phyloP scores from a whole-genome alignment of 176 grass and related monocot species.

The Metroxylon sagu region DNA sequence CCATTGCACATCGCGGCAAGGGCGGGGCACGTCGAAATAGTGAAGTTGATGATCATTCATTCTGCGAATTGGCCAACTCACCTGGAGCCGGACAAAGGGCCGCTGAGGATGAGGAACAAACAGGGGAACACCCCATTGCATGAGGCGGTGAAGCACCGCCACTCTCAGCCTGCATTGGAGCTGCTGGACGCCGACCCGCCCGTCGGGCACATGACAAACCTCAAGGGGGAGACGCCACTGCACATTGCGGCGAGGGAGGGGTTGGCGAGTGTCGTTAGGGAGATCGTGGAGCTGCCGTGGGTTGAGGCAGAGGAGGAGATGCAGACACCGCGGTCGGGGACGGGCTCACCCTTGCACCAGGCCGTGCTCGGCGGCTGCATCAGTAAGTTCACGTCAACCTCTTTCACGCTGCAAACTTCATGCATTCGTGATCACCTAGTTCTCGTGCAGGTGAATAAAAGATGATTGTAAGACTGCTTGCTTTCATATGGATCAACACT shows the following conservation, averaged over 20 bases:
- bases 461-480: too few relatives aligned
- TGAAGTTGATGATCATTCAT: too few relatives aligned
- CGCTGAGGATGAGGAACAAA: conserved; percentile 5
- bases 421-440: too few relatives aligned
- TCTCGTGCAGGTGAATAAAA: too few relatives aligned
- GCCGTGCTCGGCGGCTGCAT: conserved; percentile 58
- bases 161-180: conserved; percentile 19
- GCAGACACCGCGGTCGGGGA: conserved; percentile 11
- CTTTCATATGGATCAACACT: too few relatives aligned
- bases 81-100: too few relatives aligned
- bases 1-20: too few relatives aligned
- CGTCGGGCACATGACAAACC: conserved; percentile 31
- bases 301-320: conserved; percentile 9
- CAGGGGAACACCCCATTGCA: conserved; percentile 43
- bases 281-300: conserved; percentile 31
- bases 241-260: conserved; percentile 62
- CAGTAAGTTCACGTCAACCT: conserved; percentile 17
- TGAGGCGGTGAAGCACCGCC: conserved; percentile 34
- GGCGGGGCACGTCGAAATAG: too few relatives aligned
- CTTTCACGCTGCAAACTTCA: too few relatives aligned
- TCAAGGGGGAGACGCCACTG: conserved; percentile 40
- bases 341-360: conserved; percentile 55
- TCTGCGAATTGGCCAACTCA: too few relatives aligned
- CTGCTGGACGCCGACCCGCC: conserved; percentile 32
- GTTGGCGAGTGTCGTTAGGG: conserved; percentile 26